Evolutionary conservation across 805 yeast genomes (phyloP), one percentile per base, ranked within the genome.

Genomic region (Saccharomycopsis malanga): DNA sequence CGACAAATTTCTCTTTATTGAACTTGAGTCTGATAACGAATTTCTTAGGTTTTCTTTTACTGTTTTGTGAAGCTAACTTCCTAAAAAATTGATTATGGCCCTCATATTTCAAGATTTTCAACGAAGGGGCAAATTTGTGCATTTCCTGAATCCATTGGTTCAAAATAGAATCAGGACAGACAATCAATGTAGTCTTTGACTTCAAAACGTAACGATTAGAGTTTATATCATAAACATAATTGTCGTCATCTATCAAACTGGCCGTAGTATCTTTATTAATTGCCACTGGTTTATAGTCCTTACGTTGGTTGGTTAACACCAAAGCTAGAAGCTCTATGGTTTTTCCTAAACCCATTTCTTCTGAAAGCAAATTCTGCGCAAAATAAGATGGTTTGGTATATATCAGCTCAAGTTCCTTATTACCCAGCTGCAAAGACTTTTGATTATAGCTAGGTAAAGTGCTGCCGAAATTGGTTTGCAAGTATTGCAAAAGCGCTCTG

Each of bases 341-440:
- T 59, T 93, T 93, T 0, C 98, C 98, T 5, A 93, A 71, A 0
- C 98, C 98, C 98, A 93, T 93, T 62, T 93, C 98, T 58, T 91
- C 98, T 1, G 93, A 83, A 29, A 93, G 62, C 5, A 93, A 65
- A 0, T 94, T 96, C 43, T 72, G 70, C 0, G 75, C 80, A 49
- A 39, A 52, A 15, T 20, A 45, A 4, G 36, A 35, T 7, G 50
- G 42, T 15, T 18, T 27, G 12, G 15, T 20, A 18, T 20, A 41
- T 12, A 29, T n/a, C 17, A 7, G 15, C 17, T 32, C 36, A 24
- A 15, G 3, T 25, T n/a, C 29, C 17, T 17, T 3, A 21, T 30
- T 34, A 17, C 17, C 18, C 12, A 24, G 4, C n/a, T n/a, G n/a
- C n/a, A n/a, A n/a, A n/a, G n/a, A n/a, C n/a, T n/a, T n/a, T n/a